Evolutionary conservation across 345 rosid species (phyloP).

Genomic region (Eucalyptus camaldulensis): DNA sequence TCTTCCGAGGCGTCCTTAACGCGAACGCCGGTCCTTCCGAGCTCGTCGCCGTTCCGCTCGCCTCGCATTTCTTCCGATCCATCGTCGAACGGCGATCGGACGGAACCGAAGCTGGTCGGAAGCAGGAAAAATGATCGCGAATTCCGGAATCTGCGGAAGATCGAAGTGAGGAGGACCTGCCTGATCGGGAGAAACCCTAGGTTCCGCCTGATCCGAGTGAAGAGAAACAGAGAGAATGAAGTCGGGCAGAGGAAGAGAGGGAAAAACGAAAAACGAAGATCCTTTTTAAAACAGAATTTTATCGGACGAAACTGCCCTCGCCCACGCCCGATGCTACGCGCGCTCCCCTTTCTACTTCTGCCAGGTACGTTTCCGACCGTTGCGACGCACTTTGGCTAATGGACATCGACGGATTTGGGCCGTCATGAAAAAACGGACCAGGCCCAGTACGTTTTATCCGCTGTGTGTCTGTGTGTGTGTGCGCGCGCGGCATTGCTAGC

Average conservation of each 20-base stretch:
- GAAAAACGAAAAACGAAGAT: not conserved
- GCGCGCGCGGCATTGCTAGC: not conserved
- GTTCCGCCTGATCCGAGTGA: not conserved
- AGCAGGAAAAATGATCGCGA: not conserved
- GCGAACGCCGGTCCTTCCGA: not conserved
- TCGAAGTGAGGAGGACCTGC: not conserved
- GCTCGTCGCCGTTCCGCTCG: not conserved
- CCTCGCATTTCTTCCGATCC: not conserved
- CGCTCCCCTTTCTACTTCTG: not conserved
- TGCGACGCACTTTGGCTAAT: not conserved
- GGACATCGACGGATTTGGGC: not conserved
- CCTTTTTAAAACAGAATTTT: not conserved
- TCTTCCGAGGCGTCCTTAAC: not conserved
- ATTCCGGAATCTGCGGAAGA: not conserved
- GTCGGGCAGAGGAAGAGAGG: not conserved
- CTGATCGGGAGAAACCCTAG: not conserved
- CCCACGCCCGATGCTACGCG: not conserved
- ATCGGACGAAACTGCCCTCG: not conserved
- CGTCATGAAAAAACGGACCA: not conserved
- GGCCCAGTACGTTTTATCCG: not conserved
- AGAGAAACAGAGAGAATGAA: not conserved
- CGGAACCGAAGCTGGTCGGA: not conserved
- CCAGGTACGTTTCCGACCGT: not conserved
- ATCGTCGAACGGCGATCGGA: not conserved
- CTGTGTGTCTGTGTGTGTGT: too few relatives aligned